Conservation (phyloP, 306 rosid species). For the Senna tora region DNA sequence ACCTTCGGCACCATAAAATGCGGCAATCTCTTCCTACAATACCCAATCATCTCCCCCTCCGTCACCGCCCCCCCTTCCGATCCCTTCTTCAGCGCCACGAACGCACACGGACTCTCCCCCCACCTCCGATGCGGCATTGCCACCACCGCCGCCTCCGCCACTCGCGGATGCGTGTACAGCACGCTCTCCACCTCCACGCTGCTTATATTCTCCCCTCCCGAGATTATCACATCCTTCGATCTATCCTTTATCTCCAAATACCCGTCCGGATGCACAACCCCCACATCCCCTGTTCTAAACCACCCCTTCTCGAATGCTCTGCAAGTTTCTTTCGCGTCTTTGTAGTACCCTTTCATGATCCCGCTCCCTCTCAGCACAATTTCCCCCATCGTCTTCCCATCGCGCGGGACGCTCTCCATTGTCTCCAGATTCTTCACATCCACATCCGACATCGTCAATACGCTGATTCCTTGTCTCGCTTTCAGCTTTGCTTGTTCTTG, state of each 20-base stretch:
- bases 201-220: conserved; percentile 92
- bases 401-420: conserved; percentile 65
- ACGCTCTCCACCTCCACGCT: conserved; percentile 77
- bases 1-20: conserved; percentile 54
- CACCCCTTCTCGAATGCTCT: conserved; percentile 71
- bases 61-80: background rate
- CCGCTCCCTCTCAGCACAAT: conserved; percentile 78
- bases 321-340: conserved; percentile 53
- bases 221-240: conserved; percentile 86
- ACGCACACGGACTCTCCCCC: conserved; percentile 97
- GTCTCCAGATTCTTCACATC: conserved; percentile 76
- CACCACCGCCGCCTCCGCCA: conserved; percentile 86
- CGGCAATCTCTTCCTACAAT: conserved; percentile 49
- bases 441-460: conserved; percentile 62
- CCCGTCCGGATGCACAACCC: conserved; percentile 81
- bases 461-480: conserved; percentile 82
- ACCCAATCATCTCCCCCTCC: conserved; percentile 41
- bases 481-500: conserved; percentile 58
- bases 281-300: conserved; percentile 88
- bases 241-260: conserved; percentile 88
- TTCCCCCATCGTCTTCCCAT: conserved; percentile 84
- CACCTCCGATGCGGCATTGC: conserved; percentile 89
- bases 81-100: conserved; percentile 46
- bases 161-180: conserved; percentile 65
- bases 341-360: conserved; percentile 85